Evolutionary conservation across 495 filamentous ascomycete genomes (phyloP).

Genomic region (Amniculicola lignicola): DNA sequence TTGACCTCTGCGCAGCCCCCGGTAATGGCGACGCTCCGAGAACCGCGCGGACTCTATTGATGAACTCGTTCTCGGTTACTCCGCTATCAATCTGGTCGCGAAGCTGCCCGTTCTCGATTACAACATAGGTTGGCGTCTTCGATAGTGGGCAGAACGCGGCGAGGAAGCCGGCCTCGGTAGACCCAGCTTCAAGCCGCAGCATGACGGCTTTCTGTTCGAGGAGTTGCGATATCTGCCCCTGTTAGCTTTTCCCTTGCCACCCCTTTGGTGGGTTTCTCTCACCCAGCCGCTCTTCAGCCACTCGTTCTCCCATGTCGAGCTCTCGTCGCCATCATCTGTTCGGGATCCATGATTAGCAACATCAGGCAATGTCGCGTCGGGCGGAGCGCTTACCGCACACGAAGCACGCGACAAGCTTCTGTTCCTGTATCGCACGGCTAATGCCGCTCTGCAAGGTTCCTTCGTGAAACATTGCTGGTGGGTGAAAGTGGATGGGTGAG

Average conservation of each 20-base stretch:
- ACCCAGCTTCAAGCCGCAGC: slow-evolving; percentile 65
- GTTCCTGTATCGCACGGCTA: slow-evolving; percentile 62
- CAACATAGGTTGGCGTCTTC: slow-evolving; percentile 68
- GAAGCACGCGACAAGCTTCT: slow-evolving; percentile 67
- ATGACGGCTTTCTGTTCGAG: slow-evolving; percentile 60
- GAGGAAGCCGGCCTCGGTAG: slow-evolving; percentile 75
- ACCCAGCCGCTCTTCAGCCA: slow-evolving; percentile 64
- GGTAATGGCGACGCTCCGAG: slow-evolving; percentile 17
- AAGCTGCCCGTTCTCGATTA: slow-evolving; percentile 54
- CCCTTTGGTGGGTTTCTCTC: slow-evolving; percentile 5
- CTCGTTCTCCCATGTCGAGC: slow-evolving; percentile 70
- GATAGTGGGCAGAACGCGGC: slow-evolving; percentile 74
- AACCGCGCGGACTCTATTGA: slow-evolving; percentile 18
- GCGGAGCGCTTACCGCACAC: slow-evolving; percentile 50
- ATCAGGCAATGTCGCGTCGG: not conserved
- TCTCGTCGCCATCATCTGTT: slow-evolving; percentile 63
- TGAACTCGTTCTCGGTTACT: slow-evolving; percentile 27
- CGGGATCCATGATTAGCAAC: not conserved
- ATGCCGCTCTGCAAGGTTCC: slow-evolving; percentile 80
- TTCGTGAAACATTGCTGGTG: slow-evolving; percentile 65
- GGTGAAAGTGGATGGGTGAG: not conserved
- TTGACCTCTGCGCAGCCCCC: not conserved
- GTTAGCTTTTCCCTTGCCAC: not conserved
- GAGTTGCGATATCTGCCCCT: slow-evolving; percentile 43
- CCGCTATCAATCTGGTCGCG: slow-evolving; percentile 25